Base-by-base conservation (phyloP, 2,329 filamentous ascomycete genomes). In the Colletotrichum sp. region DNA sequence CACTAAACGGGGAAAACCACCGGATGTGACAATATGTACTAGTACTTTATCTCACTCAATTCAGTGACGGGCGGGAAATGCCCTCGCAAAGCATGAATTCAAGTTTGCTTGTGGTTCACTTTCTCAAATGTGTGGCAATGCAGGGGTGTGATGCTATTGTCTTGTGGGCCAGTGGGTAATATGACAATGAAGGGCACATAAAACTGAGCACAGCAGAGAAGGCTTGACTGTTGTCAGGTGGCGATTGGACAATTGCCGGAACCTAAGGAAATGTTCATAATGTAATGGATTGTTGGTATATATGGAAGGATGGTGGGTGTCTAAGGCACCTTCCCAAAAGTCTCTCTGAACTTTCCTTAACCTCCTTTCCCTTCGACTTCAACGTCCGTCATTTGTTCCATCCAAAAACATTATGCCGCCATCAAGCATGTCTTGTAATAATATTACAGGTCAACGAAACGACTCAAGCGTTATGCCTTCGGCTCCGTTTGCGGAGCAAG, bases 21-120 rank as follows among this genome's bases (percentile, higher is more conserved):
- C 64, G 64, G 64, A 57, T 76, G 73, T 76, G 70, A 76, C 73
- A 76, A 64, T 69, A 73, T 76, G 73, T 76, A 76, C 73, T 73
- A 76, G 70, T 76, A 73, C 57, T 73, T 49, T 34, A 69, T 44
- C 73, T 67, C 59, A 73, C 73, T 76, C 70, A 73, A 69, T 30
- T 52, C 64, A 63, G 55, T 44, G 30, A 69, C 15, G 66, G 66
- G 52, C 32, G n/a, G 21, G 52, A 44, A 67, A 39, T 28, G 52
- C 52, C 5, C 52, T 24, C 13, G 16, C 52, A 60, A 30, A 39
- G n/a, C 28, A 34, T 34, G 28, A 21, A 36, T 13, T n/a, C 26
- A n/a, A 18, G 57, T 18, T 28, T 32, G 15, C 16, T 32, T 32
- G 28, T 30, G 26, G 26, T 32, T 15, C 8, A 60, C 16, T 4